Evolutionary conservation across 768 basidiomycete species (phyloP).

Genomic region (Steccherinum ochraceum): DNA sequence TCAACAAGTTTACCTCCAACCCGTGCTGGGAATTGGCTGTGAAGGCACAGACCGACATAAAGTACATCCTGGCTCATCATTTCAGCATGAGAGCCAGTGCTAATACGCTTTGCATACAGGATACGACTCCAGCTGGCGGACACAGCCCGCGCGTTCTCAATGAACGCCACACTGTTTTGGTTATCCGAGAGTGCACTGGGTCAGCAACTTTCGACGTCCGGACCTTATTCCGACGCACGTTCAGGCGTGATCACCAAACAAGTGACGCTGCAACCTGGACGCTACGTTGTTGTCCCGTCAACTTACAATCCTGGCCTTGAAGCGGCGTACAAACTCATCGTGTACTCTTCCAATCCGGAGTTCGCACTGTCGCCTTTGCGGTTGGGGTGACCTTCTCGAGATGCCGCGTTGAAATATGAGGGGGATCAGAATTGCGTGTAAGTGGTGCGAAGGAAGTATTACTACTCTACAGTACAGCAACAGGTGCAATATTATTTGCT

Average conservation of each 20-base stretch:
- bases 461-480: no score
- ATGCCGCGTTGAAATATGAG: no score
- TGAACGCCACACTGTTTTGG: conserved; percentile 59
- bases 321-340: conserved; percentile 50
- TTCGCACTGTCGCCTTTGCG: background rate
- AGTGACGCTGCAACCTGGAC: conserved; percentile 47
- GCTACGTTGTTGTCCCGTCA: conserved; percentile 69
- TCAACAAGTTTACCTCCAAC: conserved; percentile 57
- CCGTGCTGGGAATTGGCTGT: conserved; percentile 62
- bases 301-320: conserved; percentile 60
- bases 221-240: conserved; percentile 69
- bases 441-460: no score
- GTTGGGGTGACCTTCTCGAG: no score
- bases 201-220: conserved; percentile 58
- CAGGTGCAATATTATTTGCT: no score
- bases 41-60: conserved; percentile 45
- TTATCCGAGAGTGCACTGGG: conserved; percentile 24
- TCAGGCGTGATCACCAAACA: conserved; percentile 64
- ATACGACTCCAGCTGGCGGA: conserved; percentile 61
- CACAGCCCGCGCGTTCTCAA: conserved; percentile 33
- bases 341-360: conserved; percentile 36
- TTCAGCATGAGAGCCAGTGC: no score
- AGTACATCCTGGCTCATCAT: no score
- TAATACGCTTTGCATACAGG: no score
- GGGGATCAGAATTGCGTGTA: no score